Evolutionary conservation across 208 protist species (phyloP).

Genomic region (Leishmania braziliensis): DNA sequence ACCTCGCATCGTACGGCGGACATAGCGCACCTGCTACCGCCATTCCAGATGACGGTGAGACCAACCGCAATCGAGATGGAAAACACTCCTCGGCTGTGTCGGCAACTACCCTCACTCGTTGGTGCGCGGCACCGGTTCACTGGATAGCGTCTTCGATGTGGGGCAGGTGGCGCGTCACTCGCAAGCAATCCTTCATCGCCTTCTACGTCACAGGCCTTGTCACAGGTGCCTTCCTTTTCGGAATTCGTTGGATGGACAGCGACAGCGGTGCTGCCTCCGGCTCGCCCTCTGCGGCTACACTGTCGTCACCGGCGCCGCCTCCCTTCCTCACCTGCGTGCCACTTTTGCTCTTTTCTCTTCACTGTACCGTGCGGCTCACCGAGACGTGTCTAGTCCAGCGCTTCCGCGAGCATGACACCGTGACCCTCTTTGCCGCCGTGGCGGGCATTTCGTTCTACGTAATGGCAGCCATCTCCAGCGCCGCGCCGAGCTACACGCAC

Average conservation of each 20-base stretch:
- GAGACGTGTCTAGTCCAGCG: constrained; percentile 67
- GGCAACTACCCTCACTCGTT: background rate
- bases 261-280: too few relatives aligned
- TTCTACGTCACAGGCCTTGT: constrained; percentile 61
- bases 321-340: constrained; percentile 13
- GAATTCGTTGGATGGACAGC: background rate
- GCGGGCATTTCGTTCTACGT: constrained; percentile 81
- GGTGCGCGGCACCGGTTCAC: background rate
- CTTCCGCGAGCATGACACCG: constrained; percentile 49
- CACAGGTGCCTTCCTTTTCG: constrained; percentile 27
- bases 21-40: constrained; percentile 11
- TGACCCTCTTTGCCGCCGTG: constrained; percentile 73
- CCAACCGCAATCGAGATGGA: background rate
- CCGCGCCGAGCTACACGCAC: constrained; percentile 1
- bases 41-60: background rate
- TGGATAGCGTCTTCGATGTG: constrained; percentile 22
- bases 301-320: background rate
- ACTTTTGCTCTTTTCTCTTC: constrained; percentile 55
- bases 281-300: background rate
- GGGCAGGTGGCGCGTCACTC: constrained; percentile 32
- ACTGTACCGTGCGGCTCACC: constrained; percentile 63
- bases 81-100: background rate
- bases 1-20: constrained; percentile 53
- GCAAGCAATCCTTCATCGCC: constrained; percentile 41
- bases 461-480: constrained; percentile 54